Conservation (phyloP, 2,329 filamentous ascomycete genomes). For the Lachnellula occidentalis region DNA sequence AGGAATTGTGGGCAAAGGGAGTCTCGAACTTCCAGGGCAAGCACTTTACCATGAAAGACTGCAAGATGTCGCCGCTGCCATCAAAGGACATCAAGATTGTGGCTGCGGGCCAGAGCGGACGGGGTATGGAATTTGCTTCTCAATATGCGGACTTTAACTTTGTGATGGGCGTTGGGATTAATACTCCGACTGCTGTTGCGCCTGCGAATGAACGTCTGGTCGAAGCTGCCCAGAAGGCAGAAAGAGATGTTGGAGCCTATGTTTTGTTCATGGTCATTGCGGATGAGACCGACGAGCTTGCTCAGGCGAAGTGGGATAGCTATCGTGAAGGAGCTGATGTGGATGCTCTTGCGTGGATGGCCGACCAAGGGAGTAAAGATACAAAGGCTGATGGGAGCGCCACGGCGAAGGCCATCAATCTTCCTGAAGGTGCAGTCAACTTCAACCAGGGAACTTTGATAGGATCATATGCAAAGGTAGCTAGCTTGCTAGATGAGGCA, state of each 20-base stretch:
- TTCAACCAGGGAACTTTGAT: slow-evolving; percentile 31
- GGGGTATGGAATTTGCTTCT: slow-evolving; percentile 32
- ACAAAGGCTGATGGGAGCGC: slow-evolving; percentile 29
- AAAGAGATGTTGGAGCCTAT: slow-evolving; percentile 32
- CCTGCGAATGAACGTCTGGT: slow-evolving; percentile 26
- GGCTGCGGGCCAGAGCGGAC: slow-evolving; percentile 31
- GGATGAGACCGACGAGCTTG: slow-evolving; percentile 30
- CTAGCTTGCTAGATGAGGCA: slow-evolving; percentile 31
- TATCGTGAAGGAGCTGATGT: slow-evolving; percentile 31
- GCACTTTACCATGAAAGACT: slow-evolving; percentile 33
- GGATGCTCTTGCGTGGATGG: slow-evolving; percentile 32
- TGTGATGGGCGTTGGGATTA: slow-evolving; percentile 29
- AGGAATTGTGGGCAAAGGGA: slow-evolving; percentile 31
- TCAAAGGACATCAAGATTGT: slow-evolving; percentile 27
- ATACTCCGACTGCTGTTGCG: slow-evolving; percentile 28
- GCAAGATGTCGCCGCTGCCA: slow-evolving; percentile 28
- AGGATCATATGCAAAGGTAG: slow-evolving; percentile 28
- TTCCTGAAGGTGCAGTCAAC: slow-evolving; percentile 31
- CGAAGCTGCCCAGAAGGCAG: slow-evolving; percentile 26
- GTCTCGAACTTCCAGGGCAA: slow-evolving; percentile 32
- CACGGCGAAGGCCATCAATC: slow-evolving; percentile 24
- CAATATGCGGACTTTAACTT: slow-evolving; percentile 33
- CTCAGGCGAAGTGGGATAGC: slow-evolving; percentile 30
- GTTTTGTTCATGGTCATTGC: slow-evolving; percentile 33
- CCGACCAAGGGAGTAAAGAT: slow-evolving; percentile 29